These are phyloP conservation scores for Solanum microdontum DNA, from an alignment of 257 asterid genomes.

Conservation along the genomic window DNA sequence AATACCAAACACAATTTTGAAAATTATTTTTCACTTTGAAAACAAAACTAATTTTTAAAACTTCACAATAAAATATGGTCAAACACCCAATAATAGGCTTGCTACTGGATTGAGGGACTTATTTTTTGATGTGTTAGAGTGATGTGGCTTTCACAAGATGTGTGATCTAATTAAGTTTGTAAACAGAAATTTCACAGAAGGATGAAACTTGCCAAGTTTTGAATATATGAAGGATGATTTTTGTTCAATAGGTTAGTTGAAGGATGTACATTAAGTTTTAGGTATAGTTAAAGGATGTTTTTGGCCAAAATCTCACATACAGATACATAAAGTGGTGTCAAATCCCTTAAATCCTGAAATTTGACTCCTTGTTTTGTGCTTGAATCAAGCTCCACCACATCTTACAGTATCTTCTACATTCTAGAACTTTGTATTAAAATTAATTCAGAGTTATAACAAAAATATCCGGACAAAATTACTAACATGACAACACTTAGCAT, in stretches of 20 bases:
- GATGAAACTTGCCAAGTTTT: not conserved
- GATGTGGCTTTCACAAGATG: not conserved
- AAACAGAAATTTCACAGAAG: not conserved
- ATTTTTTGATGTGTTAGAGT: not conserved
- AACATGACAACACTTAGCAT: not conserved
- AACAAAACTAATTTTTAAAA: too few relatives aligned
- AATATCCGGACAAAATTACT: not conserved
- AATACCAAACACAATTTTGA: not conserved
- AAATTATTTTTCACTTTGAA: too few relatives aligned
- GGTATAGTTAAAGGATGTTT: not conserved
- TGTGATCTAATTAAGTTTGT: not conserved
- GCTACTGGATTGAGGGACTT: not conserved
- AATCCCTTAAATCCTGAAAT: not conserved
- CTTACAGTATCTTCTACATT: not conserved
- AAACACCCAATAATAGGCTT: too few relatives aligned
- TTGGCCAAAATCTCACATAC: not conserved
- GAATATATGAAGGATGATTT: not conserved
- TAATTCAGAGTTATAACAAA: not conserved
- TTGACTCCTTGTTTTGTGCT: not conserved
- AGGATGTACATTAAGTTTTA: not conserved
- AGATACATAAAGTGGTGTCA: not conserved
- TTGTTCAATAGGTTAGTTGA: not conserved
- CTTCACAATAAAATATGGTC: too few relatives aligned
- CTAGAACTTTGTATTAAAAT: not conserved
- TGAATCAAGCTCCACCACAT: not conserved